Percentiles rank a stretch among this genome's conserved stretches.
phyloP scores from a whole-genome alignment of 2,329 filamentous ascomycete species.

The Paraphaeosphaeria minitans region DNA sequence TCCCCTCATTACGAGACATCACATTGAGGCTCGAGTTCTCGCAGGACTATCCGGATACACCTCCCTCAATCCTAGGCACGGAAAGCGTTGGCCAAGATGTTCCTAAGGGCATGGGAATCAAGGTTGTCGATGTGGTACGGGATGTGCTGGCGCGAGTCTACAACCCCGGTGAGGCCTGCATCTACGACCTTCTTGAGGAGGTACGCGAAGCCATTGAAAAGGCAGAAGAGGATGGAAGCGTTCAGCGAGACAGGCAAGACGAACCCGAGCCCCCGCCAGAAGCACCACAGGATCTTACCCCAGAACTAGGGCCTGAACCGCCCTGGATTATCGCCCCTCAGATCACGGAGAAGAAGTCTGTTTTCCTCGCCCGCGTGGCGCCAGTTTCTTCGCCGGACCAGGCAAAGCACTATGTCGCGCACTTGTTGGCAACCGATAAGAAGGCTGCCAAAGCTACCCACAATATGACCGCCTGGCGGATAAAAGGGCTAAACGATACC shows the following conservation, averaged over 20 bases:
- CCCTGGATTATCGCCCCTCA: conserved; percentile 77
- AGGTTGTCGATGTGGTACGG: conserved; percentile 71
- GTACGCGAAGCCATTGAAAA: conserved; percentile 58
- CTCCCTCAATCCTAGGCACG: conserved; percentile 76
- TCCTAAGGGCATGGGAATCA: conserved; percentile 72
- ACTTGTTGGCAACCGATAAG: conserved; percentile 81
- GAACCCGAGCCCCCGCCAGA: conserved; percentile 9
- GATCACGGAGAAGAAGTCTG: conserved; percentile 81
- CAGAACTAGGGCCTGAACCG: conserved; percentile 52
- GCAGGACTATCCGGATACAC: conserved; percentile 71
- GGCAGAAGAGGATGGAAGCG: conserved; percentile 34
- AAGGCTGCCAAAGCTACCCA: conserved; percentile 87
- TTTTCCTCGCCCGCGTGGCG: conserved; percentile 81
- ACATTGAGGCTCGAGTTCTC: conserved; percentile 70
- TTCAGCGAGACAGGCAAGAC: conserved; percentile 23
- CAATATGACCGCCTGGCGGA: conserved; percentile 94
- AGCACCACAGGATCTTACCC: conserved; percentile 12
- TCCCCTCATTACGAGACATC: conserved; percentile 66
- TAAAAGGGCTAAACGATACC: conserved; percentile 62
- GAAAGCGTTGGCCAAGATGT: conserved; percentile 74
- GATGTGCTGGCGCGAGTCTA: conserved; percentile 71
- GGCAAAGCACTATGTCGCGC: conserved; percentile 71
- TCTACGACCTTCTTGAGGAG: conserved; percentile 88
- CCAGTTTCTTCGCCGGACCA: conserved; percentile 71
- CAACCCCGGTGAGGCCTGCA: conserved; percentile 75